These are phyloP conservation scores for Arxiozyma slooffiae DNA, from an alignment of 1,139 yeast genomes.

Conservation along the genomic window DNA sequence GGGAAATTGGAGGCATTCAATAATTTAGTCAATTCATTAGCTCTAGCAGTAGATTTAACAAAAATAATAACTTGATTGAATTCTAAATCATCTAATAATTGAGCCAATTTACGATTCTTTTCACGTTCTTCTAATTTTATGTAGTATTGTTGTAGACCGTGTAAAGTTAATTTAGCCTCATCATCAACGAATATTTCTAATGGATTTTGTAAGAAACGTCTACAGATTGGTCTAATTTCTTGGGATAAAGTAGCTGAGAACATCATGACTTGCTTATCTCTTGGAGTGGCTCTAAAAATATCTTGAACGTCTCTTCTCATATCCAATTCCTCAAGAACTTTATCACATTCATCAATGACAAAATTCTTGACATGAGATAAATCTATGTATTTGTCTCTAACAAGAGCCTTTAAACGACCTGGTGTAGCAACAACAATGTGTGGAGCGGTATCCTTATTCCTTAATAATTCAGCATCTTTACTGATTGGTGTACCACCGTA, in stretches of 20 bases:
- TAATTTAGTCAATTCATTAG: constrained; percentile 81
- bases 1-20: constrained; percentile 94
- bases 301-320: constrained; percentile 99
- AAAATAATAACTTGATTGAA: constrained; percentile 97
- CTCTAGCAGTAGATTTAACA: constrained; percentile 87
- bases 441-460: constrained; percentile 90
- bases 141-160: constrained; percentile 96
- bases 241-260: constrained; percentile 91
- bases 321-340: constrained; percentile 81
- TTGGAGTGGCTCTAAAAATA: constrained; percentile 94
- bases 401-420: constrained; percentile 91
- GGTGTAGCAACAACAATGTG: constrained; percentile 97
- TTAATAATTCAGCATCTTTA: constrained; percentile 78
- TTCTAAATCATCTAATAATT: constrained; percentile 85
- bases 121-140: constrained; percentile 82
- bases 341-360: constrained; percentile 97
- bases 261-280: constrained; percentile 99
- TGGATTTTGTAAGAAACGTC: constrained; percentile 96
- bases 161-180: constrained; percentile 93
- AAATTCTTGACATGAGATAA: constrained; percentile 86
- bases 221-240: constrained; percentile 94
- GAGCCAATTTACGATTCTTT: constrained; percentile 89
- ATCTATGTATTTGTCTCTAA: constrained; percentile 81
- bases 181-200: constrained; percentile 96
- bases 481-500: constrained; percentile 91